These are phyloP conservation scores for Cutaneotrichosporon sp. DNA, from an alignment of 1,284 basidiomycete species.

Conservation along the genomic window DNA sequence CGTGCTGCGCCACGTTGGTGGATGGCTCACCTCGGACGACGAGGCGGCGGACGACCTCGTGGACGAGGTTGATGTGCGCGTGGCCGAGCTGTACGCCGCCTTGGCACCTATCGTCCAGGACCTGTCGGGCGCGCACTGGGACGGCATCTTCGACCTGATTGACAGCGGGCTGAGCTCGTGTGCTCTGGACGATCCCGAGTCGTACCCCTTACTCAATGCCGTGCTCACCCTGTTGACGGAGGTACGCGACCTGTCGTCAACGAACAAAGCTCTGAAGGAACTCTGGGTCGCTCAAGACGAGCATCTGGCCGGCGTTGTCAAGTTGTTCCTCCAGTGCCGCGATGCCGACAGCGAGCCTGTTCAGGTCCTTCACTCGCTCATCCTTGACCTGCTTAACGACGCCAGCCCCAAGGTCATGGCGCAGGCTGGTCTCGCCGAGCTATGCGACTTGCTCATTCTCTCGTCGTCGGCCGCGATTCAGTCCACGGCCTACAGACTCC, in stretches of 20 bases:
- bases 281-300: constrained; percentile 58
- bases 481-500: constrained; percentile 38
- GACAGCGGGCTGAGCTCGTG: constrained; percentile 81
- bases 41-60: constrained; percentile 60
- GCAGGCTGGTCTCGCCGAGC: constrained; percentile 59
- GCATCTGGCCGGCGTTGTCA: constrained; percentile 23
- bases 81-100: constrained; percentile 69
- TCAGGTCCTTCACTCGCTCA: constrained; percentile 61
- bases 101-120: constrained; percentile 85
- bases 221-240: constrained; percentile 65
- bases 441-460: constrained; percentile 32
- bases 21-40: constrained; percentile 73
- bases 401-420: constrained; percentile 62
- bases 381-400: constrained; percentile 63
- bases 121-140: constrained; percentile 83
- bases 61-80: constrained; percentile 68
- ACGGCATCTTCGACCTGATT: constrained; percentile 81
- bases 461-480: constrained; percentile 35
- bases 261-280: constrained; percentile 68
- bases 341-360: constrained; percentile 57
- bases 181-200: constrained; percentile 58
- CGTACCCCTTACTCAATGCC: constrained; percentile 62
- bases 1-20: constrained; percentile 76
- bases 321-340: constrained; percentile 40
- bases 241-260: constrained; percentile 64